Evolutionary conservation across 345 rosid genomes (phyloP), one percentile per base, ranked within the genome.

Genomic region (Citrus inodora): DNA sequence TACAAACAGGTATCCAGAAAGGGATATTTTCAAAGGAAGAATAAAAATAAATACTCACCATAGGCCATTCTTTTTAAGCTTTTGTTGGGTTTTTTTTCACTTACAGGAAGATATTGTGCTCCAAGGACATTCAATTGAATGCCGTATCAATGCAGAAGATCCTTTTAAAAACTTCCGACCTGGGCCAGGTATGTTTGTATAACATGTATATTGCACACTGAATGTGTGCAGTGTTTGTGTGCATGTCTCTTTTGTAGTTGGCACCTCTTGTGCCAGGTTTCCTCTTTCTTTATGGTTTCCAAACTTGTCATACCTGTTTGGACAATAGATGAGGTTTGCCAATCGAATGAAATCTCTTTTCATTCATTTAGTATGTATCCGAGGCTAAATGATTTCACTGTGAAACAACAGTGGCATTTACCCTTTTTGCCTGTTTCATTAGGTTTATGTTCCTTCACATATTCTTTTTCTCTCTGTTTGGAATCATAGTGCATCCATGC

Each of bases 61-160:
- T 25, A 22, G 33, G 38, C 56, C 37, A 24, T 42, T 74, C 9
- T 30, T 17, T 71, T 28, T 22, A 33, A 75, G 7, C 28, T 46
- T 62, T 69, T 11, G n/a, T 28, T 71, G 67, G 69, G 37, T 56
- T 78, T 56, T 76, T 28, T 38, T 38, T 38, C 42, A 19, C 63
- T 38, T 80, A 73, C 88, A 95, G 99, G 99, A 92, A 78, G 99
- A 94, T 24, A 91, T 96, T 81, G 94, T 94, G 81, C 98, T 96
- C 33, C 88, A 91, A 83, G 99, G 99, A 65, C 98, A 96, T 87
- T 94, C 99, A 66, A 96, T 96, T 82, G 99, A 96, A 85, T 93
- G 98, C 28, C 98, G 98, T 81, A 96, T 96, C 84, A 96, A 96
- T 82, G 99, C 98, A 13, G 99, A 96, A 83, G 99, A 96, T 82